phyloP scores from a whole-genome alignment of 1,284 basidiomycete genomes.

The Ceratobasidium sp. region DNA sequence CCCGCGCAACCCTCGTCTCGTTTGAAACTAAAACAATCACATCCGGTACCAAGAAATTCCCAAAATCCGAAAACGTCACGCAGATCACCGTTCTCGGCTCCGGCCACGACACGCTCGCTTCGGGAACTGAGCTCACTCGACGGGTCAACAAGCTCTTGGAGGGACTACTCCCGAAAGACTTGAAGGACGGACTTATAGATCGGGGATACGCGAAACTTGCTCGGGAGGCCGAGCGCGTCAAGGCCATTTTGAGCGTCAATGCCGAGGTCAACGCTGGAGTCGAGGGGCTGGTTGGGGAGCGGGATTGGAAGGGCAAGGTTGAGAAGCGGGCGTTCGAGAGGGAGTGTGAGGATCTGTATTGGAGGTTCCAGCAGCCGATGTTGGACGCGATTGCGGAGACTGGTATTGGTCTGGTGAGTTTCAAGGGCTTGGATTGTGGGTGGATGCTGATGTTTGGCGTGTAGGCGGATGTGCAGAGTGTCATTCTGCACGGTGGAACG shows the following conservation, averaged over 20 bases:
- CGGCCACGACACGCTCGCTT: slow-evolving; percentile 82
- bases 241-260: slow-evolving; percentile 95
- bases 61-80: slow-evolving; percentile 60
- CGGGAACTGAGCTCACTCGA: slow-evolving; percentile 87
- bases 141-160: slow-evolving; percentile 86
- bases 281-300: slow-evolving; percentile 90
- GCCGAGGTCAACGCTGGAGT: slow-evolving; percentile 79
- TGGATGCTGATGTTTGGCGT: background rate
- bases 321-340: slow-evolving; percentile 83
- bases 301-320: slow-evolving; percentile 88
- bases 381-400: slow-evolving; percentile 79
- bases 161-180: slow-evolving; percentile 72
- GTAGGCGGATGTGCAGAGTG: slow-evolving; percentile 82
- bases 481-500: slow-evolving; percentile 91
- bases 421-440: slow-evolving; percentile 3
- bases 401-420: slow-evolving; percentile 71
- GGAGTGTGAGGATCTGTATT: slow-evolving; percentile 71
- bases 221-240: slow-evolving; percentile 93
- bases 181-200: slow-evolving; percentile 68
- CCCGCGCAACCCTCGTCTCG: slow-evolving; percentile 87
- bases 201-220: slow-evolving; percentile 92
- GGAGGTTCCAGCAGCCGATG: slow-evolving; percentile 79
- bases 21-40: slow-evolving; percentile 68
- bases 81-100: slow-evolving; percentile 81
- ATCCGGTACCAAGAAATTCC: slow-evolving; percentile 56